A percentile compares a stretch with the other conserved stretches of the same genome.
Conservation (phyloP, 169 alveolate species). For the Plasmodium reichenowi region DNA sequence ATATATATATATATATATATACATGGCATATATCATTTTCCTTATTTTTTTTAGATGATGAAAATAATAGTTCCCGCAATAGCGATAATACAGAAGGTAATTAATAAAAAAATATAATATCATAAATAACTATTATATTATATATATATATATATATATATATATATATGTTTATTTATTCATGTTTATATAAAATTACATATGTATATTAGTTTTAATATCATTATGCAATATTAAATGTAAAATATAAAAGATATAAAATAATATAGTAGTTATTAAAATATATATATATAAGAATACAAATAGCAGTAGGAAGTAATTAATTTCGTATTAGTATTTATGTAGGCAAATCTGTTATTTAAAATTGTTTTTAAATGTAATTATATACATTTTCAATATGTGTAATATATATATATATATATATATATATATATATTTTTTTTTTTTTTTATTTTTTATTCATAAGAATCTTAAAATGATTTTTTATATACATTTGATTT, state of each 20-base stretch:
- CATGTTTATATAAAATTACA: background rate
- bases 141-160: background rate
- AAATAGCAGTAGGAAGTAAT: background rate
- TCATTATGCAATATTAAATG: conserved; percentile 9
- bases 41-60: conserved; percentile 22
- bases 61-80: conserved; percentile 38
- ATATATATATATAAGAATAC: background rate
- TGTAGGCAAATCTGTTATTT: background rate
- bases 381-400: background rate
- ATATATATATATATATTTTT: conserved; percentile 19
- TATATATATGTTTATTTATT: background rate
- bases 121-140: background rate
- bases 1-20: background rate
- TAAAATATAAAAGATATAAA: background rate
- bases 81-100: conserved; percentile 72
- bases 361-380: background rate
- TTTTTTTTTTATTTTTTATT: conserved; percentile 12
- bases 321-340: background rate
- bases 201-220: conserved; percentile 8
- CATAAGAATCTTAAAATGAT: conserved; percentile 20
- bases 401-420: conserved; percentile 12
- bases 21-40: background rate
- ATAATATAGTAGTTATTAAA: conserved; percentile 6
- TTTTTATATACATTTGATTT: conserved; percentile 5
- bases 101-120: conserved; percentile 7